Evolutionary conservation across 1,139 yeast species (phyloP), one percentile per base, ranked within the genome.

Genomic region (Candida labiduridarum): DNA sequence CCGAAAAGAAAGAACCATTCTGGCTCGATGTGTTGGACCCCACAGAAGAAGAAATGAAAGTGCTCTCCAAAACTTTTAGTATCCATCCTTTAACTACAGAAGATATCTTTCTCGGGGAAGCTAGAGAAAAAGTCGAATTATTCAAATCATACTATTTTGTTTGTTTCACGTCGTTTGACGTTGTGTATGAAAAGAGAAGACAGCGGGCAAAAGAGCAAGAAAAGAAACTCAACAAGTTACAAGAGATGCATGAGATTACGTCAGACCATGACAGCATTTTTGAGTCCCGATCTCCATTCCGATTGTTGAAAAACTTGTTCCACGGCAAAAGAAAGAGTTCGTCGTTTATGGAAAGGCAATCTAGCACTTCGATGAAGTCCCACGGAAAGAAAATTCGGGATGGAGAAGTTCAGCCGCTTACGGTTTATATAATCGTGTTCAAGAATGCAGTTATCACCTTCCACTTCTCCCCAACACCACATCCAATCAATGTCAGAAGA

Each of bases 81-180:
- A 89, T 92, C 52, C 99, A 92, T 67, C 98, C 98, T 0, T 79
- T 92, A 60, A 94, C 99, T 0, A 89, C 97, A 0, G 99, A 94
- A 65, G 99, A 94, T 72, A 94, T 94, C 49, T 89, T 89, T 57
- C 74, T 92, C 34, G 97, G 97, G 2, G 99, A 94, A 62, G 86
- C 96, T 1, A 82, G 99, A 53, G 99, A 94, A 68, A 94, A 94
- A 63, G 97, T 94, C 19, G 99, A 94, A 67, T 68, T 94, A 45
- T 94, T 94, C 73, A 83, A 85, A 59, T 87, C 89, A 56, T 94
- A 94, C 65, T 94, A 94, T 66, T 84, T 94, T 60, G 90, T 94
- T 22, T 91, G 97, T 71, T 94, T 94, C 71, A 83, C 97, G 42
- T 87, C 97, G 8, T 92, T 94, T 68, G 97, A 91, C 63, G 85